A percentile compares a stretch with the other conserved stretches of the same genome.
Evolutionary conservation across 2,329 filamentous ascomycete species (phyloP).

Genomic region (Erysiphe pulchra): DNA sequence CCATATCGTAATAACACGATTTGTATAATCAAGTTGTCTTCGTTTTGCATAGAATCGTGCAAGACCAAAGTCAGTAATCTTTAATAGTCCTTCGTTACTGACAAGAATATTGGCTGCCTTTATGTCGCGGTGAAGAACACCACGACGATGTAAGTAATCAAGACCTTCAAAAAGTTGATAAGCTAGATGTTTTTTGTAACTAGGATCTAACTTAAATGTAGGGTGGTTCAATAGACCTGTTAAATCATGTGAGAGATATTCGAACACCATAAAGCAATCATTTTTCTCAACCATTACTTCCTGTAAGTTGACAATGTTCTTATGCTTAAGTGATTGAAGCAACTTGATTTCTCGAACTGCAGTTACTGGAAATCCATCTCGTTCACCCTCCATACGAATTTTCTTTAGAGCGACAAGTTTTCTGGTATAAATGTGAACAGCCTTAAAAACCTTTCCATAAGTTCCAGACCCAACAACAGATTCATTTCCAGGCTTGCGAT

Average conservation of each 20-base stretch:
- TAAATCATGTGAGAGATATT: conserved; percentile 88
- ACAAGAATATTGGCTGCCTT: conserved; percentile 96
- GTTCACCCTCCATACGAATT: conserved; percentile 81
- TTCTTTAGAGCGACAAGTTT: conserved; percentile 65
- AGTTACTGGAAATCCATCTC: conserved; percentile 75
- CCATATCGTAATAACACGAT: conserved; percentile 97
- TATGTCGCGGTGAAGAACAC: conserved; percentile 92
- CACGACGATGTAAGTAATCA: conserved; percentile 74
- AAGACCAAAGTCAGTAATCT: conserved; percentile 86
- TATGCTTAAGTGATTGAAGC: conserved; percentile 60
- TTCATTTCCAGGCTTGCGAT: conserved; percentile 86
- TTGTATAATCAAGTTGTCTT: conserved; percentile 83
- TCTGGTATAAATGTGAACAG: conserved; percentile 75
- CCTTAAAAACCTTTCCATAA: conserved; percentile 89
- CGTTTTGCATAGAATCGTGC: conserved; percentile 91
- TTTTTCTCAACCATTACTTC: conserved; percentile 98
- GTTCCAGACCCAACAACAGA: conserved; percentile 90
- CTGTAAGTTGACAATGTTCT: conserved; percentile 58
- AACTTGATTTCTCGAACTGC: conserved; percentile 80
- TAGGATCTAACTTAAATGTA: conserved; percentile 56
- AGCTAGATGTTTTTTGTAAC: conserved; percentile 80
- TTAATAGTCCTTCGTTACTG: conserved; percentile 67
- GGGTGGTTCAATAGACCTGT: conserved; percentile 91
- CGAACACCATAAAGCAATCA: conserved; percentile 98
- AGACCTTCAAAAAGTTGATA: conserved; percentile 83